phyloP scores from a whole-genome alignment of 768 basidiomycete species.

The Xerocomellus dryophilus region DNA sequence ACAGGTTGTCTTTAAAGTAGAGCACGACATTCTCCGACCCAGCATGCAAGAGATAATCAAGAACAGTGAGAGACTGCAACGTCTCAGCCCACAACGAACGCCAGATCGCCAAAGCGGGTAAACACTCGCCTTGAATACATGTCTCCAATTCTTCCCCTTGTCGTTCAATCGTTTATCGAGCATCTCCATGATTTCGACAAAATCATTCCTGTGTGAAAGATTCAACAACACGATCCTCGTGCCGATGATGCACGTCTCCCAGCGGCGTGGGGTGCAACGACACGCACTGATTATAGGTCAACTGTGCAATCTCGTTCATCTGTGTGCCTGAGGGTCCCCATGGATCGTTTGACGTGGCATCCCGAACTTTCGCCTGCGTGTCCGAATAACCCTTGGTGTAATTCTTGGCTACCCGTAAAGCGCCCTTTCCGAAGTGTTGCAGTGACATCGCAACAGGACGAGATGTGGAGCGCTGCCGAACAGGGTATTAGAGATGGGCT shows the following conservation, averaged over 20 bases:
- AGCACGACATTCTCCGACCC: conserved; percentile 98
- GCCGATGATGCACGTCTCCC: background rate
- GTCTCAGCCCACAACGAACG: conserved; percentile 9
- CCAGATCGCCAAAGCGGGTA: background rate
- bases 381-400: conserved; percentile 97
- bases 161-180: conserved; percentile 97
- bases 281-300: conserved; percentile 93
- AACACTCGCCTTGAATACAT: conserved; percentile 87
- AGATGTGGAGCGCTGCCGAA: background rate
- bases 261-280: background rate
- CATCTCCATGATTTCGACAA: conserved; percentile 99
- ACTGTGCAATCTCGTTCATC: conserved; percentile 98
- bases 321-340: conserved; percentile 97
- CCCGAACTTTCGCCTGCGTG: conserved; percentile 90
- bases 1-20: conserved; percentile 96
- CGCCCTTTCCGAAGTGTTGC: conserved; percentile 82
- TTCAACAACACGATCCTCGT: background rate
- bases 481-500: conserved; percentile 13
- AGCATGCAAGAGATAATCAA: conserved; percentile 94
- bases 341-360: conserved; percentile 96
- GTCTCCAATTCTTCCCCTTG: conserved; percentile 99
- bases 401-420: conserved; percentile 88
- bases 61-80: conserved; percentile 77
- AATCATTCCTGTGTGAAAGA: conserved; percentile 63
- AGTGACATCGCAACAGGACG: conserved; percentile 40